A percentile compares a stretch with the other conserved stretches of the same genome.
These are phyloP conservation scores for Linum usitatissimum DNA, from an alignment of 345 rosid species.

Conservation along the genomic window DNA sequence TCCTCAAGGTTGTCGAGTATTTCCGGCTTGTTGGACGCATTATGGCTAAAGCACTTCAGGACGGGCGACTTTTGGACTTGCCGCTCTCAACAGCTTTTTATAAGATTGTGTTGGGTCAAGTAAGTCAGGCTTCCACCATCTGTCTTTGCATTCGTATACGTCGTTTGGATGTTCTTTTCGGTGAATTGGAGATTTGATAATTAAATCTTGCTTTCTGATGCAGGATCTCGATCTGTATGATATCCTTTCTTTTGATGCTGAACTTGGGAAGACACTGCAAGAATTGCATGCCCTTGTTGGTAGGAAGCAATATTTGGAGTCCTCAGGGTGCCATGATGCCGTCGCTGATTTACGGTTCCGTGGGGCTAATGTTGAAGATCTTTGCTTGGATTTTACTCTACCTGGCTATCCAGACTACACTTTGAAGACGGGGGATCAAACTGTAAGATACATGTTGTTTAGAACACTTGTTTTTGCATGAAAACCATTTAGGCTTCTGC, in stretches of 20 bases:
- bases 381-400: slow-evolving; percentile 80
- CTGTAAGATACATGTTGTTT: slow-evolving; percentile 28
- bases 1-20: slow-evolving; percentile 61
- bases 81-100: slow-evolving; percentile 75
- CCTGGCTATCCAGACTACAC: slow-evolving; percentile 91
- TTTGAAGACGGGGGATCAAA: slow-evolving; percentile 73
- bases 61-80: slow-evolving; percentile 90
- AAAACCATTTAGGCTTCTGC: neutral
- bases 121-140: slow-evolving; percentile 20
- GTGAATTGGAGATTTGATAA: neutral
- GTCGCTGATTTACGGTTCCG: slow-evolving; percentile 42
- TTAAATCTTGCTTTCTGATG: slow-evolving; percentile 12
- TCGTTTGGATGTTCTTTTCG: neutral
- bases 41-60: slow-evolving; percentile 99
- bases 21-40: slow-evolving; percentile 92
- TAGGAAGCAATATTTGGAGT: slow-evolving; percentile 65
- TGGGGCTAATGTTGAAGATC: slow-evolving; percentile 65
- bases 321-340: slow-evolving; percentile 24
- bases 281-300: slow-evolving; percentile 67
- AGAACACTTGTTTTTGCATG: neutral
- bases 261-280: slow-evolving; percentile 79
- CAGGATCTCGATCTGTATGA: slow-evolving; percentile 99
- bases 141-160: neutral
- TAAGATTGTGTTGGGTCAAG: slow-evolving; percentile 87
- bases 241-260: slow-evolving; percentile 65